Percentiles rank a stretch among this genome's conserved stretches.
Evolutionary conservation across 306 rosid genomes (phyloP).

Genomic region (Quercus ilex): DNA sequence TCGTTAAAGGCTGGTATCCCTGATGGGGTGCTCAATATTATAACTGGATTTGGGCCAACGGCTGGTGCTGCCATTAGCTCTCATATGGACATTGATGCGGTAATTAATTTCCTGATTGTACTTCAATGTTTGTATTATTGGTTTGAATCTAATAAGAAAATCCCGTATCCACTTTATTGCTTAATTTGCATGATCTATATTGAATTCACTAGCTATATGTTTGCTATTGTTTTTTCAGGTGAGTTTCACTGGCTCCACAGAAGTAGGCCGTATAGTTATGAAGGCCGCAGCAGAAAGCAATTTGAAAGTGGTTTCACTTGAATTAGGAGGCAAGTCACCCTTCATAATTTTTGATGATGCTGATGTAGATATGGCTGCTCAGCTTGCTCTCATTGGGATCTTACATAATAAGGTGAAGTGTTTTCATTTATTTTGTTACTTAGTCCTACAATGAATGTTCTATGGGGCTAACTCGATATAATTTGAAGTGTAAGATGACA

Average conservation of each 20-base stretch:
- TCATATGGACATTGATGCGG: conserved; percentile 88
- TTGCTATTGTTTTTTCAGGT: background rate
- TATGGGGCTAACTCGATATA: too few species aligned
- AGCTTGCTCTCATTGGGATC: conserved; percentile 72
- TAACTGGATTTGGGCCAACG: conserved; percentile 70
- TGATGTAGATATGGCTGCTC: conserved; percentile 58
- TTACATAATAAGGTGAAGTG: conserved; percentile 57
- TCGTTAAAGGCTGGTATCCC: conserved; percentile 76
- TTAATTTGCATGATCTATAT: background rate
- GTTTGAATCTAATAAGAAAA: background rate
- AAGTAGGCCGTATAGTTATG: conserved; percentile 72
- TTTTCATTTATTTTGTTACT: background rate
- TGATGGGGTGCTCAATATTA: conserved; percentile 78
- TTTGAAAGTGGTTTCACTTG: conserved; percentile 72
- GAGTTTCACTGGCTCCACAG: conserved; percentile 82
- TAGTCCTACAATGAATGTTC: too few species aligned
- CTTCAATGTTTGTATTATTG: background rate
- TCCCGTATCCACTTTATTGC: too few species aligned
- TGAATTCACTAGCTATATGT: background rate
- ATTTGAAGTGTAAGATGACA: too few species aligned
- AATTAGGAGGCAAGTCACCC: conserved; percentile 95
- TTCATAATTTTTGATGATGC: conserved; percentile 75
- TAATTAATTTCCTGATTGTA: conserved; percentile 4
- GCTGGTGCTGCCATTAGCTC: conserved; percentile 75
- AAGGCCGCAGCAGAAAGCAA: conserved; percentile 79